Evolutionary conservation across 2,329 filamentous ascomycete genomes (phyloP), one percentile per base, ranked within the genome.

Genomic region (Chaetomium globosum): DNA sequence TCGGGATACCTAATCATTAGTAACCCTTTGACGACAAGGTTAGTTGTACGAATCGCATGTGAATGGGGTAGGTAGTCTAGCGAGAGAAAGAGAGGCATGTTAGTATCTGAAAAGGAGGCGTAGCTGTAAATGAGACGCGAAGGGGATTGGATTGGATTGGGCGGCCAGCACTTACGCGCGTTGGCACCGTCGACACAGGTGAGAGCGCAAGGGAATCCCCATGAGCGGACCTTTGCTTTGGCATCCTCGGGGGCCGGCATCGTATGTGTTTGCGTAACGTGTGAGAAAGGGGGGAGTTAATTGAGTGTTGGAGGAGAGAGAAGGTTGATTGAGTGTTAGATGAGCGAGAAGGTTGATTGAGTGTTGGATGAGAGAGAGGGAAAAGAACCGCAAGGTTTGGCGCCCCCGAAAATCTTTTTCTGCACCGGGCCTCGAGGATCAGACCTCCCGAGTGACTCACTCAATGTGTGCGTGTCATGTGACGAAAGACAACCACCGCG

Each of bases 131-230:
- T 1, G 33, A 19, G 19, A 30, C 19, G 12, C 39, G 54, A 10
- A 23, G 51, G 10, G 33, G 33, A 12, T 36, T 10, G 33, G 28
- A 28, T 54, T 54, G 52, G 28, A 10, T 28, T 54, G 33, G 52
- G 6, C 8, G 23, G 31, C 10, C 26, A 10, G 6, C n/a, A 59
- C 26, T 74, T 82, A 91, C 88, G 87, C 1, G 68, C 56, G 21
- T 59, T 62, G 16, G 63, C 85, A 26, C 80, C 78, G 75, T 92
- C 89, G 8, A 83, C 87, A 89, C 89, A 92, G 2, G 88, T 91
- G 69, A 90, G 90, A 72, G 90, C 88, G 58, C 87, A 81, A 2
- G 75, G 70, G 73, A 91, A 92, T 1, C 89, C 89, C 89, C 89
- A 91, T 1, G 84, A 85, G 43, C 81, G 81, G 30, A 92, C 89